phyloP scores from a whole-genome alignment of 805 yeast genomes.

The Barnettozyma botsteinii region DNA sequence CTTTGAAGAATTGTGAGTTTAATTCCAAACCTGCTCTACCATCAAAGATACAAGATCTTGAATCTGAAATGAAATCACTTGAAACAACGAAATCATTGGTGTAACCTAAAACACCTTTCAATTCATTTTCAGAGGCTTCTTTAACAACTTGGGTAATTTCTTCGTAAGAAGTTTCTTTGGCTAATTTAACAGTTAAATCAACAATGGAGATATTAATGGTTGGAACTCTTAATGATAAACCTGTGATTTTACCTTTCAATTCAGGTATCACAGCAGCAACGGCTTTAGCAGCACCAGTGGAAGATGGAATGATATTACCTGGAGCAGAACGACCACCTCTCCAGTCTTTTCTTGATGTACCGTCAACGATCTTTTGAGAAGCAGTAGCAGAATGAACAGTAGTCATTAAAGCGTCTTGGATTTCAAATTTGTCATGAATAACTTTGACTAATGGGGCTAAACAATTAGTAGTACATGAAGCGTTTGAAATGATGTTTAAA shows the following conservation, averaged over 20 bases:
- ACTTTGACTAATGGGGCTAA: conserved; percentile 92
- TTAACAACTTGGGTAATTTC: conserved; percentile 74
- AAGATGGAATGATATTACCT: conserved; percentile 91
- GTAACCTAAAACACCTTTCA: conserved; percentile 82
- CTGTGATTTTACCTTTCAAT: conserved; percentile 89
- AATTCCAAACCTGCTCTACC: conserved; percentile 86
- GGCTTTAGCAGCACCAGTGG: conserved; percentile 97
- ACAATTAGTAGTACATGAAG: conserved; percentile 95
- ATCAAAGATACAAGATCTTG: conserved; percentile 85
- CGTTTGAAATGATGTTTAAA: conserved; percentile 77
- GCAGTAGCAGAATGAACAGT: conserved; percentile 96
- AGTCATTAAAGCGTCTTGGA: conserved; percentile 92
- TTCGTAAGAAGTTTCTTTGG: conserved; percentile 71
- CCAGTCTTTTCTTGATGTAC: conserved; percentile 98
- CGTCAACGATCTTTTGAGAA: conserved; percentile 94
- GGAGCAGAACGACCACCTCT: conserved; percentile 98
- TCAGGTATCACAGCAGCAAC: conserved; percentile 93
- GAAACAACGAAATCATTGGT: conserved; percentile 92
- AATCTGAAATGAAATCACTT: conserved; percentile 79
- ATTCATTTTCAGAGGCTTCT: conserved; percentile 69
- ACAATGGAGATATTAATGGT: conserved; percentile 91
- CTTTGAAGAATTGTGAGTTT: conserved; percentile 84
- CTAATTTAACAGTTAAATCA: conserved; percentile 81
- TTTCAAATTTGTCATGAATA: conserved; percentile 77
- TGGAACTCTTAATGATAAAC: conserved; percentile 92